Percentiles rank a stretch among this genome's conserved stretches.
phyloP scores from a whole-genome alignment of 352 stramenopile species.

The Saprolegnia parasitica region DNA sequence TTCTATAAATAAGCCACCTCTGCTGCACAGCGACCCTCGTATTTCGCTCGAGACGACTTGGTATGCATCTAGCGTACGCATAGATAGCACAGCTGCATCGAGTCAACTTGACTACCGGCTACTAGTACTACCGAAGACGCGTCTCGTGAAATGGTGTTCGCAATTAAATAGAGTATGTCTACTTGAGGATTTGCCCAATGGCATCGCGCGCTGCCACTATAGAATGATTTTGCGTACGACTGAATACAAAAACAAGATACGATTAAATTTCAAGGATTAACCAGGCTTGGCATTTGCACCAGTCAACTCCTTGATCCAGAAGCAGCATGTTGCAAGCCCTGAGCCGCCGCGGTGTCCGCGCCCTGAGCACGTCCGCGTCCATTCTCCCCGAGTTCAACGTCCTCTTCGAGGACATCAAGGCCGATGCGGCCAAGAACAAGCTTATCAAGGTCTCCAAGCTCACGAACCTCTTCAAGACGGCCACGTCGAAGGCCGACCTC shows the following conservation, averaged over 20 bases:
- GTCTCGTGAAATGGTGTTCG: background rate
- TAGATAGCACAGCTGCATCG: no score
- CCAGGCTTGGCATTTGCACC: conserved; percentile 7
- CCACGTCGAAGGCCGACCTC: conserved; percentile 1
- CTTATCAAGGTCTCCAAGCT: conserved; percentile 13
- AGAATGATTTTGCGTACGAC: background rate
- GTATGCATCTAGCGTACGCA: no score
- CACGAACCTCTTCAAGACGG: conserved; percentile 3
- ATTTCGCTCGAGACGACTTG: no score
- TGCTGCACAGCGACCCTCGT: no score
- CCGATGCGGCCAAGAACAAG: conserved; percentile 13
- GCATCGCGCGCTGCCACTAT: background rate
- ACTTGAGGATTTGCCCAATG: background rate
- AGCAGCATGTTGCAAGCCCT: background rate
- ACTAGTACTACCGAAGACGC: no score
- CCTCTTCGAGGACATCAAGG: conserved; percentile 8
- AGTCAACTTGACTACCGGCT: no score
- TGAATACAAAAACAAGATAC: background rate
- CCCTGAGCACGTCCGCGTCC: conserved; percentile 3
- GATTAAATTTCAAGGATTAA: background rate
- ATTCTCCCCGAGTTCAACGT: background rate
- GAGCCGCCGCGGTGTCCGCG: conserved; percentile 3
- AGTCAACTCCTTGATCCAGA: conserved; percentile 13
- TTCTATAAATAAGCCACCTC: no score
- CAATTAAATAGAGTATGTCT: background rate